These are phyloP conservation scores for Lolium perenne DNA, from an alignment of 176 grass and related monocot species.

Conservation along the genomic window DNA sequence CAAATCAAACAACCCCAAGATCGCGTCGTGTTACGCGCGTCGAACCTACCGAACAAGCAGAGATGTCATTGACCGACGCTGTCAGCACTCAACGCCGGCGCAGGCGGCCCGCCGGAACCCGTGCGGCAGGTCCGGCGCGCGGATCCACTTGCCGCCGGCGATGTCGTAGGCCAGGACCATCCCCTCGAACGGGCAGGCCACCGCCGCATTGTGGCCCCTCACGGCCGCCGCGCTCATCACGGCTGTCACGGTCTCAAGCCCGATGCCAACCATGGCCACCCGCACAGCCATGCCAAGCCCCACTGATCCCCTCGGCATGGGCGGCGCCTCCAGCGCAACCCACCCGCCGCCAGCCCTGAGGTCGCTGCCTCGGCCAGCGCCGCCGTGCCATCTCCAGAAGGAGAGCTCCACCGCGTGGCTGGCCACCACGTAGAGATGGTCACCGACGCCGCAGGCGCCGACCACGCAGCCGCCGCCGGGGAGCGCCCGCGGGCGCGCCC, in stretches of 20 bases:
- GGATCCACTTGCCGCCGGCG: constrained; percentile 65
- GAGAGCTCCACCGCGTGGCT: constrained; percentile 87
- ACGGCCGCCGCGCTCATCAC: constrained; percentile 63
- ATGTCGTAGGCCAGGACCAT: constrained; percentile 81
- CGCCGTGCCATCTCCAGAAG: constrained; percentile 73
- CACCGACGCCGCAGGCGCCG: constrained; percentile 67
- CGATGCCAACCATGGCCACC: constrained; percentile 69
- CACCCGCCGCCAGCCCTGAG: constrained; percentile 46
- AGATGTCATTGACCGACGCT: not conserved
- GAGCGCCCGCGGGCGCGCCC: constrained; percentile 61
- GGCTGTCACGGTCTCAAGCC: constrained; percentile 55
- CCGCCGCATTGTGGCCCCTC: constrained; percentile 37
- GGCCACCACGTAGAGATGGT: constrained; percentile 72
- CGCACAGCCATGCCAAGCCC: constrained; percentile 64
- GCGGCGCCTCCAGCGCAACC: constrained; percentile 66
- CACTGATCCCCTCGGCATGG: constrained; percentile 52
- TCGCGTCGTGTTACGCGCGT: constrained; percentile 26
- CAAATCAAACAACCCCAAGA: not conserved
- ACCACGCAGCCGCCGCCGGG: constrained; percentile 84
- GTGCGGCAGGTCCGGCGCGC: constrained; percentile 58
- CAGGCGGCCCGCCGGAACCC: constrained; percentile 64
- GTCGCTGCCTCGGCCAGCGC: constrained; percentile 10
- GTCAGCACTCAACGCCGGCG: constrained; percentile 69
- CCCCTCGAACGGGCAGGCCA: constrained; percentile 44
- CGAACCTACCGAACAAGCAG: not conserved